Evolutionary conservation across 306 rosid species (phyloP), one percentile per base, ranked within the genome.

Genomic region (Cucumis hystrix): DNA sequence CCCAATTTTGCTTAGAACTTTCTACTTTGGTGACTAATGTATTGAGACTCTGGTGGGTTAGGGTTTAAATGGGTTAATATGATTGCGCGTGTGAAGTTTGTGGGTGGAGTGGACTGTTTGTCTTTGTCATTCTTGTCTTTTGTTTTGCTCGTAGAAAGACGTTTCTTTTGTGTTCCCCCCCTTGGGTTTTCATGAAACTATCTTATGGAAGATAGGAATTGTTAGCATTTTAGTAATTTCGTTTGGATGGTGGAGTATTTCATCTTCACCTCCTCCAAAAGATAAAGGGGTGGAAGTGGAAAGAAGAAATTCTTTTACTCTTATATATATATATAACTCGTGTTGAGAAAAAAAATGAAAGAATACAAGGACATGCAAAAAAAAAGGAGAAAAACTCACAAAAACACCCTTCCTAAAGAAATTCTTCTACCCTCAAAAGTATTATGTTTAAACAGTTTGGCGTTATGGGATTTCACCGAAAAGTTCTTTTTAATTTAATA

Each of bases 11-110:
- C 59, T 49, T 13, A 14, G 61, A 17, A 72, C 20, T 33, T 73
- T 49, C 43, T 10, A 72, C 60, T 72, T 49, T 16, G 75, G 40
- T 30, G 75, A 45, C 20, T 6, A 41, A 45, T 45, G n/a, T 69
- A 23, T 10, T 67, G 54, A 5, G 3, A 47, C 21, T 72, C 28
- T 51, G 77, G 63, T 73, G 77, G 76, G 60, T 73, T 73, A 47
- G 68, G 80, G 78, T 80, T 77, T 79, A 17, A 52, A 73, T 51
- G 45, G 62, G 47, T 52, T 52, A 17, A 11, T 73, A 18, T 73
- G 63, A 51, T 72, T 33, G 30, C 18, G 16, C 11, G 23, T 17
- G 33, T 73, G 43, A 25, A 8, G 60, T 16, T 71, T 25, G 43
- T 16, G 37, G 56, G 56, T 68, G n/a, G 57, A 69, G 21, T 69